Evolutionary conservation across 768 basidiomycete species (phyloP).

Genomic region (Suillus paluster): DNA sequence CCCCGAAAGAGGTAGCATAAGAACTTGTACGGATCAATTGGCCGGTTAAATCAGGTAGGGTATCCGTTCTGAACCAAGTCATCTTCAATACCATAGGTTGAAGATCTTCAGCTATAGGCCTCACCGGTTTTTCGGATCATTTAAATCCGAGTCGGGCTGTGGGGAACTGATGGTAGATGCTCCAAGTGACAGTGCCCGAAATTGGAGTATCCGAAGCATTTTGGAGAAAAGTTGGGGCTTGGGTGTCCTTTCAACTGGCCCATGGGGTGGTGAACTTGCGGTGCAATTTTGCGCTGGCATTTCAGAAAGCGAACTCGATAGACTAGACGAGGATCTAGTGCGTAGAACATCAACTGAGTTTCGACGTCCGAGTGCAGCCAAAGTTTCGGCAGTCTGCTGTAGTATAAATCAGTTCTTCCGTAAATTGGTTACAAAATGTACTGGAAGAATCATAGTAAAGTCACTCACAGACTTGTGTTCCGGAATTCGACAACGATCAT

Average conservation of each 20-base stretch:
- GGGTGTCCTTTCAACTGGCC: not conserved
- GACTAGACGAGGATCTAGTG: not conserved
- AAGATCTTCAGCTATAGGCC: not conserved
- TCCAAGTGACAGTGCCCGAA: not conserved
- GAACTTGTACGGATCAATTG: slow-evolving; percentile 15
- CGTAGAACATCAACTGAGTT: not conserved
- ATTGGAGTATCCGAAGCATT: not conserved
- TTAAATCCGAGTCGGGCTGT: not conserved
- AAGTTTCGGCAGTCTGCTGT: not conserved
- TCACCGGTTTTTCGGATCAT: not conserved
- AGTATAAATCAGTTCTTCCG: not conserved
- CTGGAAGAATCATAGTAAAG: not conserved
- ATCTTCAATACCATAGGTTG: not conserved
- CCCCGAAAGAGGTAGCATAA: slow-evolving; percentile 31
- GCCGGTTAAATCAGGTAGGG: slow-evolving; percentile 19
- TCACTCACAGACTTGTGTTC: not conserved
- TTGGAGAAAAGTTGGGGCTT: not conserved
- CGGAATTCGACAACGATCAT: not conserved
- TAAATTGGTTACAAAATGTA: not conserved
- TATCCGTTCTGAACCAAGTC: not conserved
- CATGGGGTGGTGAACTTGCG: not conserved
- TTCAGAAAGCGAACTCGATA: not conserved
- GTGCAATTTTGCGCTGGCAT: not conserved
- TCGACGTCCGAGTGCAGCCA: too few relatives aligned
- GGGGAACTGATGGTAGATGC: not conserved